Evolutionary conservation across 2,329 filamentous ascomycete genomes (phyloP).

Genomic region (Neonectria ditissima): DNA sequence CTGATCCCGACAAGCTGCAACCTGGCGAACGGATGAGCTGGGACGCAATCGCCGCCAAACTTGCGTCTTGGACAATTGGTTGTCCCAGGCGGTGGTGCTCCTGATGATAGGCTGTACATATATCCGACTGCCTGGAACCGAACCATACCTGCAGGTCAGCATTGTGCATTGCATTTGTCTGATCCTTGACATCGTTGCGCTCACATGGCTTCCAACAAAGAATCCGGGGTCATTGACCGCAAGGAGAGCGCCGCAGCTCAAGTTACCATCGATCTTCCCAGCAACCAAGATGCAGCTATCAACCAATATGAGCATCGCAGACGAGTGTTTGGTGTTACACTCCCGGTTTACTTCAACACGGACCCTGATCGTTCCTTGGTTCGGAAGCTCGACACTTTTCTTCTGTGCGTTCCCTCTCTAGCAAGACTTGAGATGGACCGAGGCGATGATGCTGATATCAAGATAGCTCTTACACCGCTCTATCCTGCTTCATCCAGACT

Average conservation of each 20-base stretch:
- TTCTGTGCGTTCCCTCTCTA: constrained; percentile 3
- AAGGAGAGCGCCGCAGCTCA: background rate
- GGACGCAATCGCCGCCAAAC: background rate
- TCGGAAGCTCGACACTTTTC: constrained; percentile 27
- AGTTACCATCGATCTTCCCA: background rate
- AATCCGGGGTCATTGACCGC: background rate
- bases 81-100: background rate
- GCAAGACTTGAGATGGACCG: background rate
- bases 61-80: background rate
- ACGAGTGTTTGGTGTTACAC: constrained; percentile 10
- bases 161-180: background rate
- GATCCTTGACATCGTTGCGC: background rate
- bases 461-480: constrained; percentile 20
- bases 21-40: background rate
- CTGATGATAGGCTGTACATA: background rate
- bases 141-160: background rate
- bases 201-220: background rate
- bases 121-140: background rate
- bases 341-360: constrained; percentile 28
- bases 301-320: constrained; percentile 11
- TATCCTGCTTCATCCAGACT: constrained; percentile 28
- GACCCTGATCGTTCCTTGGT: constrained; percentile 22
- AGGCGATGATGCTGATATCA: background rate
- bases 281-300: background rate
- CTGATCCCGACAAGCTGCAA: background rate